Evolutionary conservation across 2,329 filamentous ascomycete genomes (phyloP), one percentile per base, ranked within the genome.

Genomic region (Alternaria sp.): DNA sequence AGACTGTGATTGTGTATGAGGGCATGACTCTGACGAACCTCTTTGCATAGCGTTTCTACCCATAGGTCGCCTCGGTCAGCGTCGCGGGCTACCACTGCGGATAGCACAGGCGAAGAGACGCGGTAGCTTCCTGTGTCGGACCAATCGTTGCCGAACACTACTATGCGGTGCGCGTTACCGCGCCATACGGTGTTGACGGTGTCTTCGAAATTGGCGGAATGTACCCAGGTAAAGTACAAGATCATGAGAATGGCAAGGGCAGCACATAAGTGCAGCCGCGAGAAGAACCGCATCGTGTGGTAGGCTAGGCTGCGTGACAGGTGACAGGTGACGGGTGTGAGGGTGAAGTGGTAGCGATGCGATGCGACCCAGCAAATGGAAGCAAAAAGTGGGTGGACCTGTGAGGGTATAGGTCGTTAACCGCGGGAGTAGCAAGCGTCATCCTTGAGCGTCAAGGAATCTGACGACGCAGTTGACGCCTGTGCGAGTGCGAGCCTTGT

Each of bases 141-240:
- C 76, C 77, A 80, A 57, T 79, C 77, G 56, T 80, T 76, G 12
- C 78, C 79, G 67, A 81, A 80, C 23, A 80, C 77, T 26, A 81
- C 78, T 19, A 81, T 57, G 43, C 76, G 73, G 57, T 73, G 73
- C 28, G 73, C 63, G 26, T 62, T 67, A 36, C 72, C 72, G 59
- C 64, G 67, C 73, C 77, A 77, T 46, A 66, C 72, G 54, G 74
- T 69, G 45, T 74, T 66, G 47, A 77, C 68, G 52, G 67, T 74
- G 52, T 69, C 65, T 57, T 65, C 67, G 21, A 80, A 61, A 46
- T 70, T 66, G 59, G 70, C 59, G 43, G 75, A 71, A 10, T 73
- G 73, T 51, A 70, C 45, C 75, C 73, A 81, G 46, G 67, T 69
- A 40, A 77, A 68, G 62, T 76, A 80, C 32, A 79, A 53, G 19